Evolutionary conservation across 768 basidiomycete species (phyloP), one percentile per base, ranked within the genome.

Genomic region (Omphalotus guepiniiformis): DNA sequence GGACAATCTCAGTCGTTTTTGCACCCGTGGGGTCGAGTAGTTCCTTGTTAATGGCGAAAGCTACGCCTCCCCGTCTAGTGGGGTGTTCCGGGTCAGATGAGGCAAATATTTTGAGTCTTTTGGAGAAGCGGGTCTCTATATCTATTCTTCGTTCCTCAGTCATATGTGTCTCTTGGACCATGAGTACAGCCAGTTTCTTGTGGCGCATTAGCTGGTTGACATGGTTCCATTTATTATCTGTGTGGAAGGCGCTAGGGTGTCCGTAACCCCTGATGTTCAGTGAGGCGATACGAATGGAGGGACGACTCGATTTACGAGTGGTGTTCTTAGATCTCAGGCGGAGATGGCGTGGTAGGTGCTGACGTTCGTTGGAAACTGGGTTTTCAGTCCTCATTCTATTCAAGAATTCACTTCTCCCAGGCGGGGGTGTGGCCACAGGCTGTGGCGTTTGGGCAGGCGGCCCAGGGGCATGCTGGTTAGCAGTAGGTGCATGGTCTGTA

Each of bases 161-260:
- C 3, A 72, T 51, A 56, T 70, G 68, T 0, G 65, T 60, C 52
- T 72, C 68, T 21, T 62, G 59, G 0, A 68, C 26, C 1, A 57
- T 47, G 3, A 70, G 48, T 0, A 70, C 51, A 7, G 51, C 64
- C 7, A 68, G 56, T 36, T 56, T 55, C 1, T 63, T 36, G 0
- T 55, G 43, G 15, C 43, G 39, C 34, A 70, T 50, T 2, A 68
- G 22, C 32, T 55, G 50, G 22, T 41, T 47, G 9, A 52, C 25
- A 18, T 49, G 38, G 8, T 38, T 40, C 54, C 54, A 55, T 42
- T 53, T 53, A 23, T 54, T 48, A 2, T 48, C 37, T 2, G 27
- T 19, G 28, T 48, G 30, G 22, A 15, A n/a, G 5, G 35, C 19
- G 11, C 35, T 48, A 3, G 22, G 11, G 21, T 25, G 28, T 1